Conservation (phyloP, 176 grass and related monocot species). For the Avena eriantha region DNA sequence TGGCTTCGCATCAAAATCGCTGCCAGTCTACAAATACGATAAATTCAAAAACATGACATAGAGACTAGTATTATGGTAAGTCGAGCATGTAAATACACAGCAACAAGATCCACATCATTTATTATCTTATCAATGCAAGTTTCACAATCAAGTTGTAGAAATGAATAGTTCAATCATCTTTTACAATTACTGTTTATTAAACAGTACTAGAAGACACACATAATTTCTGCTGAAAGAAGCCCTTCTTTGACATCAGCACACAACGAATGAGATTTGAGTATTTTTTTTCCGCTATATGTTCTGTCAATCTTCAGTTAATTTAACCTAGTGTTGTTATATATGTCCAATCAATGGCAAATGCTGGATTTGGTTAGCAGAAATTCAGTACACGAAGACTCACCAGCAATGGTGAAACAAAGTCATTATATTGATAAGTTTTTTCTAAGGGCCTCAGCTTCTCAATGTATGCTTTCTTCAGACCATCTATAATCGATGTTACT, state of each 20-base stretch:
- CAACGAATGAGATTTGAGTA: not conserved
- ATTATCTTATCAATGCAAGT: constrained; percentile 1
- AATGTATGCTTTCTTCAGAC: constrained; percentile 89
- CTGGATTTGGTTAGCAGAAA: not conserved
- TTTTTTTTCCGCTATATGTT: not conserved
- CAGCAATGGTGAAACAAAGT: constrained; percentile 85
- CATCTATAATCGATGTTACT: constrained; percentile 91
- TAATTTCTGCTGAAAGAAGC: not conserved
- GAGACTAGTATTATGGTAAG: not conserved
- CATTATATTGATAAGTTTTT: constrained; percentile 74
- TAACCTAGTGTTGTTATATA: not conserved
- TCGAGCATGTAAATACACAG: not conserved
- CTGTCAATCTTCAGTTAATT: not conserved
- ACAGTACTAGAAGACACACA: not conserved
- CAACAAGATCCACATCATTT: not conserved
- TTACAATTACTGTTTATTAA: not conserved
- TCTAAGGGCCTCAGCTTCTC: constrained; percentile 89
- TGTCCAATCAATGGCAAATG: not conserved
- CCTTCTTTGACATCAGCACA: not conserved
- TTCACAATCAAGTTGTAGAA: too few species aligned
- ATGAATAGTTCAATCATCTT: not conserved
- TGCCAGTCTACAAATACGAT: constrained; percentile 62
- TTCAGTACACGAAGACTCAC: constrained; percentile 29
- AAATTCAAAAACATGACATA: not conserved
- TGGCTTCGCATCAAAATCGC: constrained; percentile 95